Conservation (phyloP, 108 stramenopile species). For the Pseudonitzschia pungens region DNA sequence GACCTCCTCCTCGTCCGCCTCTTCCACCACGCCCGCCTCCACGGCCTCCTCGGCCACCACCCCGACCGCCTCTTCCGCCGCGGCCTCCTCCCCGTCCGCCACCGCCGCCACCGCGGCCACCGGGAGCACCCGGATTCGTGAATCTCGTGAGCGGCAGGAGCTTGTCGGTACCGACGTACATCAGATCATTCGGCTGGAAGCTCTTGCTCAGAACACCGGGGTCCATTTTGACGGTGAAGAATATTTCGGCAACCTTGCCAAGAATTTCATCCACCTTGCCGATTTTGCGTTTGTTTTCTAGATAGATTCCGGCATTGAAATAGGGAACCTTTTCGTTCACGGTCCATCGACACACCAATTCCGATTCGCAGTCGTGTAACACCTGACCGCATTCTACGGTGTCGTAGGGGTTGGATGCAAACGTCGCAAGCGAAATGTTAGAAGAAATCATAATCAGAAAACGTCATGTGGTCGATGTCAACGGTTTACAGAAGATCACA, state of each 20-base stretch:
- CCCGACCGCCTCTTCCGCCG: constrained; percentile 42
- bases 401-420: background rate
- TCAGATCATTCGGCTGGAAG: constrained; percentile 86
- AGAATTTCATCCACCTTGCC: constrained; percentile 99
- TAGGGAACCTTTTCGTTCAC: constrained; percentile 91
- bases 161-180: constrained; percentile 94
- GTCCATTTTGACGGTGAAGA: constrained; percentile 97
- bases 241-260: constrained; percentile 90
- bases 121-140: constrained; percentile 80
- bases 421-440: background rate
- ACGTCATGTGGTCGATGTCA: no score
- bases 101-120: constrained; percentile 58
- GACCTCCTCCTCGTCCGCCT: constrained; percentile 29
- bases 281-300: constrained; percentile 97
- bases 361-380: constrained; percentile 83
- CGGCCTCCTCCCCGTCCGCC: constrained; percentile 50
- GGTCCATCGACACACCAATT: constrained; percentile 75
- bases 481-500: no score
- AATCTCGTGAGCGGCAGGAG: constrained; percentile 90
- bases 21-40: constrained; percentile 59
- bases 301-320: constrained; percentile 97
- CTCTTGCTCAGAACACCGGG: constrained; percentile 88
- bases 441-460: no score
- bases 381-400: constrained; percentile 69
- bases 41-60: constrained; percentile 56